These are phyloP conservation scores for Aureoboletus auriporus DNA, from an alignment of 768 basidiomycete species.

Conservation along the genomic window DNA sequence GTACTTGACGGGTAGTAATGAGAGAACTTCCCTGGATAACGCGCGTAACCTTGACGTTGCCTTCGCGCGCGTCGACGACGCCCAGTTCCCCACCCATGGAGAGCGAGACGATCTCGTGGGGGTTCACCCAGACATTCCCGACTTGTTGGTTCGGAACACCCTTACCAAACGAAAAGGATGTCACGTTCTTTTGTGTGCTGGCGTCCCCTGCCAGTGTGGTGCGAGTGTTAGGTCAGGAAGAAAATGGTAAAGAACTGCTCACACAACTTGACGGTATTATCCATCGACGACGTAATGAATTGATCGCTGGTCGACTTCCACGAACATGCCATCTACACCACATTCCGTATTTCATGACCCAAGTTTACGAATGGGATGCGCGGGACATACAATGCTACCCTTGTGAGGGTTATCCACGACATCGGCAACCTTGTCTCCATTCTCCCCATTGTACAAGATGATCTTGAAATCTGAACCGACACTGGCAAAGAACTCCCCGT, in stretches of 20 bases:
- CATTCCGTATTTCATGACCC: neutral
- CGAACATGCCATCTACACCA: constrained; percentile 59
- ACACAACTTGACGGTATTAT: constrained; percentile 88
- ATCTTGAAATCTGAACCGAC: constrained; percentile 86
- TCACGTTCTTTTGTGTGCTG: constrained; percentile 59
- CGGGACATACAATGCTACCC: constrained; percentile 64
- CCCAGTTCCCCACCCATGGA: constrained; percentile 81
- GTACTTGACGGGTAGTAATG: neutral
- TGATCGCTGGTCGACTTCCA: constrained; percentile 77
- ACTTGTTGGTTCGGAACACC: constrained; percentile 82
- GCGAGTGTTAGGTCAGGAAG: neutral
- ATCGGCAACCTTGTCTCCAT: constrained; percentile 73
- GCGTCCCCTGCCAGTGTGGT: constrained; percentile 63
- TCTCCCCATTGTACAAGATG: constrained; percentile 88
- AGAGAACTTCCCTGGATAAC: constrained; percentile 52
- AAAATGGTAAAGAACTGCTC: constrained; percentile 1
- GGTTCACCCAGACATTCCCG: constrained; percentile 80
- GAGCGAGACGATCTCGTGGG: constrained; percentile 71
- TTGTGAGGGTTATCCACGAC: constrained; percentile 66
- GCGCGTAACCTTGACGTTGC: constrained; percentile 54
- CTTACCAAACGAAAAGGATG: constrained; percentile 68
- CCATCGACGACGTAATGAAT: constrained; percentile 80
- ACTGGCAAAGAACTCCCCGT: constrained; percentile 80
- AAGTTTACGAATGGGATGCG: neutral
- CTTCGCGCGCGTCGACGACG: constrained; percentile 68